Evolutionary conservation across 2,329 filamentous ascomycete species (phyloP), one percentile per base, ranked within the genome.

Genomic region (Leptographium flavum): DNA sequence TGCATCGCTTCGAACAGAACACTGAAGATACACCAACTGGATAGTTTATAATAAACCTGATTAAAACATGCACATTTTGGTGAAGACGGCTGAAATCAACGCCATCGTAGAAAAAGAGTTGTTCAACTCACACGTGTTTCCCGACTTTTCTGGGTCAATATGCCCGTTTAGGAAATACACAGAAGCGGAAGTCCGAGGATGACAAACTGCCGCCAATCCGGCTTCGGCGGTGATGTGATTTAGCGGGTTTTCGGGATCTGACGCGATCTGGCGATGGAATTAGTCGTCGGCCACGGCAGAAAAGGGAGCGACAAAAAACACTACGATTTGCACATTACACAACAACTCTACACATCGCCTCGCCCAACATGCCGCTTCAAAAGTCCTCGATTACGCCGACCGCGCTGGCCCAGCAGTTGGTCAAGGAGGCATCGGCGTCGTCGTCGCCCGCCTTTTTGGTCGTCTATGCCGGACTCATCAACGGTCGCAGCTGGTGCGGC

Each of bases 401-500:
- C 8, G 35, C 27, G 19, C 35, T 44, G n/a, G 42, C 35, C 35
- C 25, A 38, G 27, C 27, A 44, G 42, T 27, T 44, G 10, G 27
- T 27, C 42, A 13, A 23, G 11, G 32, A 38, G 2, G 42, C 42
- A 11, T 17, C 25, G 6, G n/a, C 23, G 15, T 9, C 23, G 1
- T 15, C 33, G 27, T 2, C 33, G 23, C 42, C 42, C 4, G 14
- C 35, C 6, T 44, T 31, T 9, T 35, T 44, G 23, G 42, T 44
- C 13, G 42, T 44, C 14, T 44, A 44, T 27, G 42, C 42, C 19
- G 35, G 42, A 14, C 42, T 44, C 42, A 25, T 38, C 25, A 14
- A 25, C 32, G 42, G 42, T 19, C 27, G 35, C 35, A 44, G 42
- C 42, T 44, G 42, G 42, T 44, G 42, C 33, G 42, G 42, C 42